Conservation (phyloP, 768 basidiomycete species). For the Neoboletus magnificus region DNA sequence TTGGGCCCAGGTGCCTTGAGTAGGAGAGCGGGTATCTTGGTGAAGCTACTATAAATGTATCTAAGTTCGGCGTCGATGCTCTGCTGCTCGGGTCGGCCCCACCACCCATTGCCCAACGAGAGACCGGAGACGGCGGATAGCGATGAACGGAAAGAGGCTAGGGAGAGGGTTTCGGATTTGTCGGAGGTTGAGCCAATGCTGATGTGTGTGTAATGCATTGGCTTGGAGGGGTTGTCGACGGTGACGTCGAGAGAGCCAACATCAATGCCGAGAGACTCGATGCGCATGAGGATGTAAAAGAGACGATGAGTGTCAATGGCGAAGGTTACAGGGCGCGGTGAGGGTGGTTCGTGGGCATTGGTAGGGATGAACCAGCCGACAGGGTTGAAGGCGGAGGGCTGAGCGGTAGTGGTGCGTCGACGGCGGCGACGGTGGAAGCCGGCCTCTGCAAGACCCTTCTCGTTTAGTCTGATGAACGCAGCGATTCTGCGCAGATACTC, state of each 20-base stretch:
- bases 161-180: constrained; percentile 71
- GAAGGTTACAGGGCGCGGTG: constrained; percentile 62
- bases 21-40: constrained; percentile 77
- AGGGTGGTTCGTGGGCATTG: constrained; percentile 24
- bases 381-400: constrained; percentile 54
- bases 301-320: constrained; percentile 77
- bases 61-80: constrained; percentile 72
- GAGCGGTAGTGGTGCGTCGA: constrained; percentile 28
- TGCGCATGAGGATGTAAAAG: constrained; percentile 83
- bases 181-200: constrained; percentile 42
- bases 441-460: constrained; percentile 67
- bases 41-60: constrained; percentile 87
- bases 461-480: constrained; percentile 68
- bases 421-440: constrained; percentile 50
- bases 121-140: constrained; percentile 72
- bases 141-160: constrained; percentile 73
- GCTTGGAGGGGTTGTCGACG: constrained; percentile 68
- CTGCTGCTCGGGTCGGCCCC: constrained; percentile 56
- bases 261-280: constrained; percentile 75
- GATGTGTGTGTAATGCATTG: constrained; percentile 70
- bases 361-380: constrained; percentile 51
- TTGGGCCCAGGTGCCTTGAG: constrained; percentile 63
- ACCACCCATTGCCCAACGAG: constrained; percentile 74
- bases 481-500: constrained; percentile 70
- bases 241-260: constrained; percentile 80